phyloP scores from a whole-genome alignment of 2,329 filamentous ascomycete genomes.

The Stagonosporopsis vannaccii region DNA sequence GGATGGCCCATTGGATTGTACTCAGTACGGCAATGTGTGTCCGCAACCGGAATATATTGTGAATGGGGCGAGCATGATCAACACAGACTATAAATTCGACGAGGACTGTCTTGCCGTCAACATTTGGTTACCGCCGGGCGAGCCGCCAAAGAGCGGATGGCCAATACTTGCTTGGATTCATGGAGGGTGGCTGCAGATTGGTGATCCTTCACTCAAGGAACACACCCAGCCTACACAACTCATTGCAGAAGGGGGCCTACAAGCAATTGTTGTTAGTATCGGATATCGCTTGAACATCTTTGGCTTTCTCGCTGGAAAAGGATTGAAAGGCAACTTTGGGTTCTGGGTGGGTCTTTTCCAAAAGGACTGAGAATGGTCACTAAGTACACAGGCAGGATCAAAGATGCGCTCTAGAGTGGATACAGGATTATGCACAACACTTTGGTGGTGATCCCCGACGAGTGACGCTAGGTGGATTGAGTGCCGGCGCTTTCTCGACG shows the following conservation, averaged over 20 bases:
- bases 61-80: constrained; percentile 6
- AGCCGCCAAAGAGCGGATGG: constrained; percentile 9
- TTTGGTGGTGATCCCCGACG: constrained; percentile 4
- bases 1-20: constrained; percentile 9
- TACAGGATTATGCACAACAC: constrained; percentile 1
- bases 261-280: constrained; percentile 16
- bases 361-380: not conserved
- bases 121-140: constrained; percentile 7
- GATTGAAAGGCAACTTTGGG: constrained; percentile 12
- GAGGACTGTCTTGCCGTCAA: constrained; percentile 15
- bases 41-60: constrained; percentile 11
- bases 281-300: constrained; percentile 18
- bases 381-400: constrained; percentile 1
- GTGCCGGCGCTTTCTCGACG: constrained; percentile 14
- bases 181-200: constrained; percentile 15
- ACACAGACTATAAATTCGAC: constrained; percentile 7
- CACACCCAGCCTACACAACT: constrained; percentile 14
- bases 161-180: constrained; percentile 16
- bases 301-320: constrained; percentile 16
- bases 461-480: constrained; percentile 5
- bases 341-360: constrained; percentile 4
- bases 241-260: constrained; percentile 6
- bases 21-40: constrained; percentile 10
- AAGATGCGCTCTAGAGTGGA: constrained; percentile 12
- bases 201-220: constrained; percentile 8